A percentile compares a stretch with the other conserved stretches of the same genome.
Evolutionary conservation across 768 basidiomycete species (phyloP).

Genomic region (Trametes cubensis): DNA sequence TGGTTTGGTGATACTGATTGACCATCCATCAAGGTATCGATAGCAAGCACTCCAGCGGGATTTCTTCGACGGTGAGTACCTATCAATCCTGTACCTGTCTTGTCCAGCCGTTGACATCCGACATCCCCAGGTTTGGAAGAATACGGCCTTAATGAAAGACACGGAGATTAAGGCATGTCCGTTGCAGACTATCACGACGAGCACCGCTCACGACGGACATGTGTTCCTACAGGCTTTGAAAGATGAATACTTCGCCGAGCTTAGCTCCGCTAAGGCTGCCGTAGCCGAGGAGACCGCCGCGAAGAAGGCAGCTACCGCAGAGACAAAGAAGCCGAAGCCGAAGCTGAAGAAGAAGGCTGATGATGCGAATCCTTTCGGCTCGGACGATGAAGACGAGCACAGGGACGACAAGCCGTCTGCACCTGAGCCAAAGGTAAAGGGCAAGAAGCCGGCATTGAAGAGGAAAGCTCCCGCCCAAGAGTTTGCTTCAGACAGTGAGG

Average conservation of each 20-base stretch:
- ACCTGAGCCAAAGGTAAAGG: conserved; percentile 28
- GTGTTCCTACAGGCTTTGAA: conserved; percentile 52
- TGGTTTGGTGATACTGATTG: not conserved
- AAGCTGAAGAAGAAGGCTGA: conserved; percentile 50
- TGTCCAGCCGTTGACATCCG: conserved; percentile 5
- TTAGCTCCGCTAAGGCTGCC: conserved; percentile 35
- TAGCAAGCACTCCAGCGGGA: conserved; percentile 75
- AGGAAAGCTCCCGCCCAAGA: conserved; percentile 13
- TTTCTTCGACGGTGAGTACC: conserved; percentile 63
- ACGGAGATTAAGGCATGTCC: conserved; percentile 61
- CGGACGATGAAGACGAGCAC: conserved; percentile 44
- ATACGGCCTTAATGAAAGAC: conserved; percentile 56
- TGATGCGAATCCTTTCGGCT: conserved; percentile 60
- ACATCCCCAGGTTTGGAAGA: conserved; percentile 66
- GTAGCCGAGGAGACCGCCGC: conserved; percentile 28
- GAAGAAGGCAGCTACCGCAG: conserved; percentile 7
- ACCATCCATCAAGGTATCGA: conserved; percentile 54
- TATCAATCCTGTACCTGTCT: not conserved
- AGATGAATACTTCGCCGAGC: conserved; percentile 59
- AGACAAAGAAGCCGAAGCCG: conserved; percentile 45
- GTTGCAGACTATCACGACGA: not conserved
- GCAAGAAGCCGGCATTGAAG: conserved; percentile 26
- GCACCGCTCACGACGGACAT: not conserved
- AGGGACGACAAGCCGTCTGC: conserved; percentile 19
- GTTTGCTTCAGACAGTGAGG: conserved; percentile 27